phyloP scores from a whole-genome alignment of 148 eudicot species.

The Tetragonia tetragonoides region DNA sequence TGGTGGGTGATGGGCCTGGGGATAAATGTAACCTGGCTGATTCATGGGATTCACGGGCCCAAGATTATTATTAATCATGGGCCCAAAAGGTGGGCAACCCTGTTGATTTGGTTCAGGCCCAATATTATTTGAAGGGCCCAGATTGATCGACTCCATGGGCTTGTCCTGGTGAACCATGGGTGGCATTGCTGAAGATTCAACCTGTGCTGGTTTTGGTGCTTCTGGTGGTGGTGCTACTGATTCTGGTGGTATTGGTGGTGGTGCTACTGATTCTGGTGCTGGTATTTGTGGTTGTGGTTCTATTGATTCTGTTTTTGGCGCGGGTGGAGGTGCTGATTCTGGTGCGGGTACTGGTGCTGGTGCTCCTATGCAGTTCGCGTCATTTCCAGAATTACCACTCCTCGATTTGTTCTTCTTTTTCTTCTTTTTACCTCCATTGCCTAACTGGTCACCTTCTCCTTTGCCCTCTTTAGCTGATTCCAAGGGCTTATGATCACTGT shows the following conservation, averaged over 20 bases:
- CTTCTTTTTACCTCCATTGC: constrained; percentile 25
- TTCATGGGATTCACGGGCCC: not conserved
- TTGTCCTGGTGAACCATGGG: constrained; percentile 10
- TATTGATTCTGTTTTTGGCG: not conserved
- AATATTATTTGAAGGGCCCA: not conserved
- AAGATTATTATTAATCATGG: not conserved
- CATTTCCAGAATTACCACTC: constrained; percentile 10
- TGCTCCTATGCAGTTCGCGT: not conserved
- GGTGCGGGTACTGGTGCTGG: not conserved
- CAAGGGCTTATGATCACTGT: constrained; percentile 6
- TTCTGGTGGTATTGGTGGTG: not conserved
- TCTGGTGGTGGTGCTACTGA: not conserved
- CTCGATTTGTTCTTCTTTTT: constrained; percentile 30
- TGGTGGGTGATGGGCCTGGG: constrained; percentile 7
- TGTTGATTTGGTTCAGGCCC: not conserved
- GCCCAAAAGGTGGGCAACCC: not conserved
- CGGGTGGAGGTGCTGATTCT: not conserved
- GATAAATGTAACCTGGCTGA: constrained; percentile 9
- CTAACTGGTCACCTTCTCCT: not conserved
- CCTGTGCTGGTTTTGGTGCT: not conserved
- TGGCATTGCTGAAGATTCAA: not conserved
- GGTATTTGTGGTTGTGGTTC: not conserved
- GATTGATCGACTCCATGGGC: constrained; percentile 11
- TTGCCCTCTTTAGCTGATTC: not conserved
- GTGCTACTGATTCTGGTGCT: not conserved